Conservation (phyloP, 139 green algal species). For the Chloropicon primus region DNA sequence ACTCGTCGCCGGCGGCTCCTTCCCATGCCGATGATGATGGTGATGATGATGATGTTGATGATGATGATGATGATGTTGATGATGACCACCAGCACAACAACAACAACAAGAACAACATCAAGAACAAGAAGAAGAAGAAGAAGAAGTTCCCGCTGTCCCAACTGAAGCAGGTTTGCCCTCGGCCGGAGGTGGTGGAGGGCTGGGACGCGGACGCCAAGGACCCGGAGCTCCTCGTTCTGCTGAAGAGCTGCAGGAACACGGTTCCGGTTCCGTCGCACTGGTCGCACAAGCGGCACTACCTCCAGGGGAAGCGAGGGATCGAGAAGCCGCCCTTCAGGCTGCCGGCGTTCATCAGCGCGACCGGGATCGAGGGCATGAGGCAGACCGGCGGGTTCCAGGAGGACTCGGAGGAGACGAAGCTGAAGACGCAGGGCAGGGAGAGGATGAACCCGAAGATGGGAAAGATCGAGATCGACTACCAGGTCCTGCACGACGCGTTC, state of each 20-base stretch:
- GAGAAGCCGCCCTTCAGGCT: conserved; percentile 97
- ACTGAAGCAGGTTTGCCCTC: conserved; percentile 72
- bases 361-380: conserved; percentile 88
- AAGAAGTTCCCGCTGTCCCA: conserved; percentile 29
- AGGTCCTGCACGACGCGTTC: conserved; percentile 95
- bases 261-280: conserved; percentile 90
- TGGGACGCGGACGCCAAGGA: conserved; percentile 91
- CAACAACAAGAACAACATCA: not conserved
- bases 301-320: conserved; percentile 93
- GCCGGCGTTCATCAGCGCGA: conserved; percentile 91
- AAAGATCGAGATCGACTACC: conserved; percentile 96
- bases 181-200: conserved; percentile 92
- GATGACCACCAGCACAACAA: not conserved
- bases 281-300: conserved; percentile 88
- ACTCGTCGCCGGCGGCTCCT: too few species aligned
- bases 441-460: conserved; percentile 80
- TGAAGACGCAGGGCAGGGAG: conserved; percentile 72
- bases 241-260: conserved; percentile 89
- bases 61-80: not conserved
- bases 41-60: not conserved
- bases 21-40: too few species aligned
- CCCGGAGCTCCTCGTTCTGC: conserved; percentile 76
- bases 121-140: not conserved
- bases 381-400: conserved; percentile 56
- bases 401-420: conserved; percentile 51